Base-by-base conservation (phyloP, 2,329 filamentous ascomycete genomes). In the Beauveria brongniartii region DNA sequence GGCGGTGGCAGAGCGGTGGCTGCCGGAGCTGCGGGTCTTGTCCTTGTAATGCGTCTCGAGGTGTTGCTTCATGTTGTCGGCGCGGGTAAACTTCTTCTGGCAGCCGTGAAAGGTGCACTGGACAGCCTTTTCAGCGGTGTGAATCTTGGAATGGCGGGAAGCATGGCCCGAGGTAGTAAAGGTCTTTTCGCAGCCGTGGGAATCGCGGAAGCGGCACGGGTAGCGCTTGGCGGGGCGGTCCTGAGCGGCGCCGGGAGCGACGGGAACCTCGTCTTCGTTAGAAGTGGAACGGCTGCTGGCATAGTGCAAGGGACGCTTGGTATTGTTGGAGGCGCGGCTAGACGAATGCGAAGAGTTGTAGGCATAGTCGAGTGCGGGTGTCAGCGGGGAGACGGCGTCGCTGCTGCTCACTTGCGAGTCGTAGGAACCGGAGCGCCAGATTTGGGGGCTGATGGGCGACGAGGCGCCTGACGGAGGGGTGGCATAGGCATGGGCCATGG, bases 1-100 rank as follows among this genome's bases (percentile, higher is more conserved):
- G 50, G 72, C 70, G 61, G 71, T 65, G 62, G 76, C 61, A 43
- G 71, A 67, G 63, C 72, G 69, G 63, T 71, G 65, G 63, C 71
- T 67, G n/a, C 69, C 67, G 2, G 76, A 74, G 3, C 75, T 74
- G 30, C 80, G 77, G 37, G 75, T 75, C 74, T 82, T 83, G 64
- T 85, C 81, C 73, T 86, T 86, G 74, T 83, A 87, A 72, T 92
- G 89, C 0, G 89, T 92, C 68, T 90, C 84, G 34, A 90, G 81
- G 69, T 92, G 89, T 75, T 92, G 89, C 79, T 91, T 91, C 89
- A 92, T 92, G 78, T 92, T 92, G 78, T 92, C 89, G 67, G 88
- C 86, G 65, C 89, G 87, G 12, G 88, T 91, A 67, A 92, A 92
- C 69, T 88, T 89, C 76, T 91, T 91, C 72, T 84, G 82, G 77